Evolutionary conservation across 1,139 yeast genomes (phyloP), one percentile per base, ranked within the genome.

Genomic region (Sugiyamaella grinbergsii): DNA sequence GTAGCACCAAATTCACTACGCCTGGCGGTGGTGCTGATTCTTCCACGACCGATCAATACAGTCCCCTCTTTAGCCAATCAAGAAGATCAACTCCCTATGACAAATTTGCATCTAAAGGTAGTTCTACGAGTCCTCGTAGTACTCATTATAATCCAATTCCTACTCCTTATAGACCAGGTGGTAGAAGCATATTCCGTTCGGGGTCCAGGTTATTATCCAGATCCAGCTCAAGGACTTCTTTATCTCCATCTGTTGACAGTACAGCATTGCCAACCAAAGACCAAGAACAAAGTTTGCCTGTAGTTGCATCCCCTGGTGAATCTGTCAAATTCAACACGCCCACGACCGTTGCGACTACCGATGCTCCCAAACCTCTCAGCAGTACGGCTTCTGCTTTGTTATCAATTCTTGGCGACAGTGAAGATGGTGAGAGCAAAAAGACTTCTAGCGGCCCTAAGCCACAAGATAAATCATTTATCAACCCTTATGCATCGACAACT

Each of bases 371-470:
- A 55, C 70, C 69, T 42, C 62, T 81, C 55, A 85, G 90, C 62
- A 76, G 75, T 49, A 79, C 93, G 0, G 95, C 94, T 0, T 74
- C 80, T 42, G 78, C 86, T 0, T 71, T 86, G 42, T 71, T 85
- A 48, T 79, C 85, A 4, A 75, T 85, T 42, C 69, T 86, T 45
- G 87, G 83, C 15, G 57, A 47, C 56, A 62, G 58, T 3, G 63
- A 63, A 24, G 57, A 62, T 16, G 57, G 54, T 8, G 47, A 46
- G 16, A 61, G 55, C 10, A 57, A 53, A 15, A 15, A 18, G 7
- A 3, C 19, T 10, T 2, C 13, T 22, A 4, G 26, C 5, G 19
- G 28, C 10, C 2, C 39, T 15, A 49, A 53, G 32, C 53, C 18
- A 24, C 19, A 51, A 18, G 57, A 66, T 11, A 65, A 71, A 49